phyloP scores from a whole-genome alignment of 2,329 filamentous ascomycete genomes.

The Scedosporium aurantiacum region DNA sequence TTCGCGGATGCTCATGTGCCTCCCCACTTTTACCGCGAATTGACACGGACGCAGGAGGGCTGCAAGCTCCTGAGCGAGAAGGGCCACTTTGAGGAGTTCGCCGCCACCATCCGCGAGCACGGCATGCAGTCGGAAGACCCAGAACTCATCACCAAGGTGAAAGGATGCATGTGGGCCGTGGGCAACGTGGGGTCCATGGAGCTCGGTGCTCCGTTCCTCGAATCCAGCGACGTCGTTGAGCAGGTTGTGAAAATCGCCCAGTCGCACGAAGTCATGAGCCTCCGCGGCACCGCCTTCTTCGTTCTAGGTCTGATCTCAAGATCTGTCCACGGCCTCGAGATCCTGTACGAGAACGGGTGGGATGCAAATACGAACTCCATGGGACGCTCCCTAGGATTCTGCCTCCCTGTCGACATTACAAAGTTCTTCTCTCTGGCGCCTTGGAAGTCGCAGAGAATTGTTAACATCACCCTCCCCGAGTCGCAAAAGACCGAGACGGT shows the following conservation, averaged over 20 bases:
- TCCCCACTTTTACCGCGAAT: constrained; percentile 95
- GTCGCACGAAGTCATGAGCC: constrained; percentile 75
- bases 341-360: constrained; percentile 83
- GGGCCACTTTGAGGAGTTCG: constrained; percentile 93
- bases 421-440: constrained; percentile 64
- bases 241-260: constrained; percentile 85
- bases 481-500: constrained; percentile 41
- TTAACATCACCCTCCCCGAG: constrained; percentile 32
- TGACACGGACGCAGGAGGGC: constrained; percentile 85
- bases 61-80: constrained; percentile 84
- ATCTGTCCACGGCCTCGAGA: constrained; percentile 84
- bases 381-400: constrained; percentile 77
- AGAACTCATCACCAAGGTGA: constrained; percentile 84
- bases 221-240: constrained; percentile 77
- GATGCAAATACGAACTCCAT: constrained; percentile 77
- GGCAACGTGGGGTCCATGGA: constrained; percentile 99
- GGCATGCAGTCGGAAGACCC: constrained; percentile 74
- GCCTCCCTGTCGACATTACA: constrained; percentile 67
- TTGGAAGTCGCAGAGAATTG: constrained; percentile 36
- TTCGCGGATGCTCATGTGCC: constrained; percentile 61
- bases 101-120: constrained; percentile 75
- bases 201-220: constrained; percentile 85
- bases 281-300: constrained; percentile 93
- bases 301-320: constrained; percentile 86
- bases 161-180: constrained; percentile 94